Evolutionary conservation across 2,329 filamentous ascomycete genomes (phyloP).

Genomic region (Aspergillus ochraceoroseus): DNA sequence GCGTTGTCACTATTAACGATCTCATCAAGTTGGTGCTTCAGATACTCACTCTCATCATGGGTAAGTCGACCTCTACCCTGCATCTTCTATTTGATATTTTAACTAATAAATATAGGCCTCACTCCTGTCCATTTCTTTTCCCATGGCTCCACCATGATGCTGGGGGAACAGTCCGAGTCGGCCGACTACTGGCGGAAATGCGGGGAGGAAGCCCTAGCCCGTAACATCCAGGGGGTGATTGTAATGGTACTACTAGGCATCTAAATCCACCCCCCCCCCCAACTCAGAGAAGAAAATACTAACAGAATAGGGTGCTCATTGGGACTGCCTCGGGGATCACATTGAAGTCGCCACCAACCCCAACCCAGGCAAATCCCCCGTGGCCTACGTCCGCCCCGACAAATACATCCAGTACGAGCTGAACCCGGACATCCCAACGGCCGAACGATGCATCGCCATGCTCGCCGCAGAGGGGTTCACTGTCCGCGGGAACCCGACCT

Average conservation of each 20-base stretch:
- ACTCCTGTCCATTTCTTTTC: conserved; percentile 64
- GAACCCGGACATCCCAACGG: conserved; percentile 54
- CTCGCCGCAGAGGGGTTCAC: conserved; percentile 53
- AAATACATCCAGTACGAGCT: conserved; percentile 62
- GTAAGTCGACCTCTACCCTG: background rate
- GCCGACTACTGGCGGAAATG: conserved; percentile 62
- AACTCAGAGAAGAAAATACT: background rate
- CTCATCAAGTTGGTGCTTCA: too few species aligned
- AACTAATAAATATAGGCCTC: conserved; percentile 16
- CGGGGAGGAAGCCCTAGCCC: conserved; percentile 57
- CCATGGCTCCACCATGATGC: conserved; percentile 68
- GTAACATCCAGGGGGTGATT: conserved; percentile 58
- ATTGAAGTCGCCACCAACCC: conserved; percentile 61
- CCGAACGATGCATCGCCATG: conserved; percentile 48
- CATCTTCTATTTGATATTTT: background rate
- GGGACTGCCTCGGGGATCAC: conserved; percentile 54
- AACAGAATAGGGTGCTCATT: conserved; percentile 52
- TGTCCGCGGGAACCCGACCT: conserved; percentile 50
- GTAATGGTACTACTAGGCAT: conserved; percentile 54
- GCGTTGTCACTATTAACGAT: too few species aligned
- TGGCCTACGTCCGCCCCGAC: conserved; percentile 61
- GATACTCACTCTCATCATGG: background rate
- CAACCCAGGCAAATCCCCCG: conserved; percentile 56
- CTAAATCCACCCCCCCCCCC: background rate
- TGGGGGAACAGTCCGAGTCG: conserved; percentile 59